Evolutionary conservation across 2,329 filamentous ascomycete species (phyloP).

Genomic region (Fusarium sp.): DNA sequence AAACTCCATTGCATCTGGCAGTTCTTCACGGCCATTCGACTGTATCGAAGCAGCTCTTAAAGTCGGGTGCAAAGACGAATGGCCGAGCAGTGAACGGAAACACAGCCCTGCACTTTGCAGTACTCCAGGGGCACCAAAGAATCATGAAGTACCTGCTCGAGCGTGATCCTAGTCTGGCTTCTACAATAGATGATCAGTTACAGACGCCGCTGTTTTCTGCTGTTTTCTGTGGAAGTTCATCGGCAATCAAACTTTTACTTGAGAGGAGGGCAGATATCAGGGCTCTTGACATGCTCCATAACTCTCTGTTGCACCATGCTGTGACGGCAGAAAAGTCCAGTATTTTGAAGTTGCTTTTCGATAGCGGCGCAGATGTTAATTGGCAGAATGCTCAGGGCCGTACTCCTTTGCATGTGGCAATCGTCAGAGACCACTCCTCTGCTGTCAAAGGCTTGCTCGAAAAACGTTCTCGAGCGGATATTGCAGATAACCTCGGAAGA

Average conservation of each 20-base stretch:
- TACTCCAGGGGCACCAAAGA: neutral
- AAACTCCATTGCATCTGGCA: neutral
- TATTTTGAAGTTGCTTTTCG: neutral
- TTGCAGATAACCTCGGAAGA: neutral
- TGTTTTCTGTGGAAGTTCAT: neutral
- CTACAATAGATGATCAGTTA: neutral
- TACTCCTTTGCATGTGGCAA: conserved; percentile 2
- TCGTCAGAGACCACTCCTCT: neutral
- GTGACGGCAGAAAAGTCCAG: neutral
- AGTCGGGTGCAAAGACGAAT: neutral
- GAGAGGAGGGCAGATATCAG: neutral
- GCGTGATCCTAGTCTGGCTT: neutral
- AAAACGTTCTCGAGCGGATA: neutral
- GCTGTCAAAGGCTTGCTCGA: neutral
- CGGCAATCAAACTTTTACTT: neutral
- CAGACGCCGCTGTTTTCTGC: conserved; percentile 1
- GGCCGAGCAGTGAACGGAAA: neutral
- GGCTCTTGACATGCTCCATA: neutral
- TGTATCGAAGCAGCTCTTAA: neutral
- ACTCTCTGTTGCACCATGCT: neutral
- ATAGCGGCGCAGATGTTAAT: neutral
- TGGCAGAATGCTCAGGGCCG: neutral
- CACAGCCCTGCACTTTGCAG: conserved; percentile 1
- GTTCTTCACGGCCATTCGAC: neutral
- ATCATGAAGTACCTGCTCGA: neutral